These are phyloP conservation scores for Xylariaceae sp. DNA, from an alignment of 2,329 filamentous ascomycete species.

Conservation along the genomic window DNA sequence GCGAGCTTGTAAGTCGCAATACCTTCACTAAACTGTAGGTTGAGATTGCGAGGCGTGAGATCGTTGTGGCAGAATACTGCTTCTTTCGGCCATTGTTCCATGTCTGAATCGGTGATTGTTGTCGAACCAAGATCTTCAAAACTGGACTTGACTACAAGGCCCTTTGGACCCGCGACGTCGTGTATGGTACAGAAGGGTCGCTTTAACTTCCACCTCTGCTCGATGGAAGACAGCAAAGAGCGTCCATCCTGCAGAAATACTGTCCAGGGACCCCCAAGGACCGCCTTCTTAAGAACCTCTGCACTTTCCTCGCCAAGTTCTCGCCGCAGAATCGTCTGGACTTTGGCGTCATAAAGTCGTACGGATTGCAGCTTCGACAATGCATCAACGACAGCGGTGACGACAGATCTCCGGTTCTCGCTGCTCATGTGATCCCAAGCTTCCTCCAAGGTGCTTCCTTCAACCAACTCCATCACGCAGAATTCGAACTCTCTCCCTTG, in stretches of 20 bases:
- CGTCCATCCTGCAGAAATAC: slow-evolving; percentile 7
- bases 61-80: slow-evolving; percentile 23
- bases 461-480: slow-evolving; percentile 8
- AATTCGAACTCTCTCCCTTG: slow-evolving; percentile 7
- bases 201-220: slow-evolving; percentile 1
- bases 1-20: slow-evolving; percentile 13
- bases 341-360: slow-evolving; percentile 1
- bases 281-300: slow-evolving; percentile 1
- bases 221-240: slow-evolving; percentile 8
- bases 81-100: slow-evolving; percentile 19
- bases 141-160: slow-evolving; percentile 6
- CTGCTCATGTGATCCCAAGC: slow-evolving; percentile 5
- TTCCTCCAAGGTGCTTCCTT: slow-evolving; percentile 9
- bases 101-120: slow-evolving; percentile 16
- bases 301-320: slow-evolving; percentile 7
- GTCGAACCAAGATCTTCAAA: slow-evolving; percentile 15
- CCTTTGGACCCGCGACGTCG: slow-evolving; percentile 1
- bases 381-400: slow-evolving; percentile 3
- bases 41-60: slow-evolving; percentile 19
- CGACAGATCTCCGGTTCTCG: slow-evolving; percentile 7
- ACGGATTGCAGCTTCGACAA: slow-evolving; percentile 7
- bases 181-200: slow-evolving; percentile 7
- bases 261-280: slow-evolving; percentile 8
- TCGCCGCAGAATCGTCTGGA: slow-evolving; percentile 2
- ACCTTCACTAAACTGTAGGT: slow-evolving; percentile 4